These are phyloP conservation scores for Hymenoscyphus scutula DNA, from an alignment of 2,329 filamentous ascomycete species.

Conservation along the genomic window DNA sequence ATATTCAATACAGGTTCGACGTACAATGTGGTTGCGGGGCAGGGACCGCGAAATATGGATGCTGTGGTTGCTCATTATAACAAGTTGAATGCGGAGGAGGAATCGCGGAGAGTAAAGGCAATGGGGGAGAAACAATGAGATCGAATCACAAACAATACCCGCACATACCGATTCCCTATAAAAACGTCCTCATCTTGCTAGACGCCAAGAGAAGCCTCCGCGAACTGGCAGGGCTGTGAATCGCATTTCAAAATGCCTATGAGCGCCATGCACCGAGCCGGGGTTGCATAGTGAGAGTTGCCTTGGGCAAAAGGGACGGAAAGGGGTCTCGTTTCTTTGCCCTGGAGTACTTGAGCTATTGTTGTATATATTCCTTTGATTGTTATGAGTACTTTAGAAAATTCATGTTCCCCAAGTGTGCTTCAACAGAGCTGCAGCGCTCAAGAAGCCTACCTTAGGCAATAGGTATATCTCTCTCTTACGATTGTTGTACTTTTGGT, in stretches of 20 bases:
- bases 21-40: conserved; percentile 62
- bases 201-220: not conserved
- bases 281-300: not conserved
- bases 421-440: not conserved
- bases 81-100: conserved; percentile 53
- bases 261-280: not conserved
- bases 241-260: not conserved
- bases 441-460: not conserved
- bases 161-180: conserved; percentile 22
- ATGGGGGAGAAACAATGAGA: conserved; percentile 22
- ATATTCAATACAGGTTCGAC: conserved; percentile 61
- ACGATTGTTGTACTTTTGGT: too few species aligned
- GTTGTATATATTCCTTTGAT: conserved; percentile 3
- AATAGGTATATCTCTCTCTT: not conserved
- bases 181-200: not conserved
- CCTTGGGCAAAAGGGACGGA: not conserved
- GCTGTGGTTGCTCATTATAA: conserved; percentile 61
- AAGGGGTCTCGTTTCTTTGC: not conserved
- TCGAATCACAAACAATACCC: conserved; percentile 22
- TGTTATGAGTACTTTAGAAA: not conserved
- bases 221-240: not conserved
- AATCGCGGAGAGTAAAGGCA: conserved; percentile 51
- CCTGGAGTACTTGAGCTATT: not conserved
- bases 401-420: not conserved
- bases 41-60: conserved; percentile 54